These are phyloP conservation scores for Apophysomyces ossiformis DNA, from an alignment of 371 early-diverging fungal species.

Conservation along the genomic window DNA sequence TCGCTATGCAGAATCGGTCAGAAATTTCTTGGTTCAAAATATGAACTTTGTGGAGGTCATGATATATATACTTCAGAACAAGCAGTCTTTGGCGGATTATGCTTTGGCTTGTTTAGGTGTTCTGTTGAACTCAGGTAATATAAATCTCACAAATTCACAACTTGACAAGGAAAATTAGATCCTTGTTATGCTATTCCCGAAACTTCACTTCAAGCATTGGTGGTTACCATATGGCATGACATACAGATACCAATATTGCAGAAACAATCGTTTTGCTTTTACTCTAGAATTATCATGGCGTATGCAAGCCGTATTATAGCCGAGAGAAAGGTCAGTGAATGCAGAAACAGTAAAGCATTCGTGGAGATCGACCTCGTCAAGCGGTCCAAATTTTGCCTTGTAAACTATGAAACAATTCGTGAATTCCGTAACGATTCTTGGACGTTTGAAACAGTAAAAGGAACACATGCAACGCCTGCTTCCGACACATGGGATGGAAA, in stretches of 20 bases:
- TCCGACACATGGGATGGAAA: background rate
- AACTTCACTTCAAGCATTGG: conserved; percentile 27
- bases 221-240: conserved; percentile 36
- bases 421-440: conserved; percentile 58
- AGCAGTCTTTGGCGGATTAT: conserved; percentile 33
- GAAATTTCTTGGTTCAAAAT: conserved; percentile 39
- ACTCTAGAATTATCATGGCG: conserved; percentile 37
- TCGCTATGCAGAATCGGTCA: conserved; percentile 26
- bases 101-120: conserved; percentile 42
- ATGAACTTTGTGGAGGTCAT: conserved; percentile 40
- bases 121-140: conserved; percentile 31
- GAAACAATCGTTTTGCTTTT: conserved; percentile 35
- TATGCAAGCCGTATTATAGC: conserved; percentile 31
- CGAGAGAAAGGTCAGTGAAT: background rate
- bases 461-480: conserved; percentile 41
- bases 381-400: conserved; percentile 38
- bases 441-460: conserved; percentile 75
- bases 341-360: conserved; percentile 17
- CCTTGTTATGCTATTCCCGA: conserved; percentile 28
- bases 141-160: background rate
- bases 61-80: conserved; percentile 38
- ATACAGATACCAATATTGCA: conserved; percentile 20
- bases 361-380: conserved; percentile 37
- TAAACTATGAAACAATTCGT: conserved; percentile 37
- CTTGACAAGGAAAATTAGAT: conserved; percentile 11